These are phyloP conservation scores for Cryptomeria japonica DNA, from an alignment of 75 land plant genomes.

Conservation along the genomic window DNA sequence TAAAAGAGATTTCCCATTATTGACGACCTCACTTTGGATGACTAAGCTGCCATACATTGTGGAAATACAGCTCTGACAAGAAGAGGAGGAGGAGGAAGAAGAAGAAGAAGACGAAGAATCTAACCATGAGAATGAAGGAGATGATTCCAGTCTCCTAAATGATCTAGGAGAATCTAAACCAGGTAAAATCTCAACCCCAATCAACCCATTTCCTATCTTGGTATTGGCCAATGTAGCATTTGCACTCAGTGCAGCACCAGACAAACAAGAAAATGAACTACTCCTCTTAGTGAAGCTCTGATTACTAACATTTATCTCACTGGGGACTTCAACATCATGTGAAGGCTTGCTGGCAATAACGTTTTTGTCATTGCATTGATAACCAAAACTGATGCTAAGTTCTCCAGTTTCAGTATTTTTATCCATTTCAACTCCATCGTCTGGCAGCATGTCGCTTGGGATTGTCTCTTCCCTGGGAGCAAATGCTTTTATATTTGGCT, in stretches of 20 bases:
- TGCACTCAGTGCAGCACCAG: slow-evolving; percentile 91
- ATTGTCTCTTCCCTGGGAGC: neutral
- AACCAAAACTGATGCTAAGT: slow-evolving; percentile 62
- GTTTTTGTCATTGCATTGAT: slow-evolving; percentile 35
- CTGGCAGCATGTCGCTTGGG: neutral
- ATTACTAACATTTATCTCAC: slow-evolving; percentile 3
- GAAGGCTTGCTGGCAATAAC: neutral
- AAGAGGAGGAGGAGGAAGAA: slow-evolving; percentile 27
- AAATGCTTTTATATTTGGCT: neutral
- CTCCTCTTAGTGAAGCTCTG: slow-evolving; percentile 27
- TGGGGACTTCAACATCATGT: slow-evolving; percentile 14
- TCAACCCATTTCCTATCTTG: slow-evolving; percentile 71
- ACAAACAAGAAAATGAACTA: slow-evolving; percentile 69
- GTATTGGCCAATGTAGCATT: slow-evolving; percentile 87
- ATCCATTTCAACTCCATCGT: neutral
- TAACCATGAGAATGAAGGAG: slow-evolving; percentile 53
- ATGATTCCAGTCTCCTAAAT: slow-evolving; percentile 60
- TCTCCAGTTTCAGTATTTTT: slow-evolving; percentile 17
- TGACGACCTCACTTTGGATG: slow-evolving; percentile 17
- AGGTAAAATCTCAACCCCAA: slow-evolving; percentile 77
- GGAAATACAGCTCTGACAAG: slow-evolving; percentile 29
- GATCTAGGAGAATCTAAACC: slow-evolving; percentile 78
- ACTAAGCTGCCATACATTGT: slow-evolving; percentile 36
- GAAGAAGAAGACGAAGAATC: slow-evolving; percentile 57
- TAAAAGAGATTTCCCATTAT: slow-evolving; percentile 19